Percentiles rank a stretch among this genome's conserved stretches.
Conservation (phyloP, 1,284 basidiomycete genomes). For the Exsudoporus floridanus region DNA sequence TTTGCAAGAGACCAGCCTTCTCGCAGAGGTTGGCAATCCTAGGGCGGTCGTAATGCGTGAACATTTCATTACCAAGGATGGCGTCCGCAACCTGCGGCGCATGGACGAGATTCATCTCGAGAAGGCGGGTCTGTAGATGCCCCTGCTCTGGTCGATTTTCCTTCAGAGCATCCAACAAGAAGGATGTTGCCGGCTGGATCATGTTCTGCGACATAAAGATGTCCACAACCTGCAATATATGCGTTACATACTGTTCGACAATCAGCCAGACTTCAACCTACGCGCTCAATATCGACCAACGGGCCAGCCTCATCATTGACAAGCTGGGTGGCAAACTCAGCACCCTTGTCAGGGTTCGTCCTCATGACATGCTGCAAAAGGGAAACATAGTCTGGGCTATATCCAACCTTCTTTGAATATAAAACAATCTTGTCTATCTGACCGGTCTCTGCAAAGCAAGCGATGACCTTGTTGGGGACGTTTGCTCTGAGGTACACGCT, state of each 20-base stretch:
- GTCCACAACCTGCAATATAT: slow-evolving; percentile 72
- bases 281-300: slow-evolving; percentile 91
- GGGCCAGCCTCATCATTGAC: slow-evolving; percentile 94
- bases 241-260: slow-evolving; percentile 4
- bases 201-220: slow-evolving; percentile 99
- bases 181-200: slow-evolving; percentile 99
- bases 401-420: slow-evolving; percentile 97
- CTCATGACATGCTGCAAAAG: slow-evolving; percentile 98
- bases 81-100: slow-evolving; percentile 99
- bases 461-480: slow-evolving; percentile 97
- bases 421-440: slow-evolving; percentile 98
- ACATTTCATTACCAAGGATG: slow-evolving; percentile 99
- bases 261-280: slow-evolving; percentile 36
- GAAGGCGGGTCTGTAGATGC: slow-evolving; percentile 91
- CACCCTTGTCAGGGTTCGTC: slow-evolving; percentile 95
- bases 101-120: slow-evolving; percentile 98
- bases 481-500: slow-evolving; percentile 98
- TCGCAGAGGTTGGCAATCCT: slow-evolving; percentile 98
- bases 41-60: slow-evolving; percentile 94
- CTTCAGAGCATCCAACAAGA: slow-evolving; percentile 98
- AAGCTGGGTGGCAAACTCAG: slow-evolving; percentile 95
- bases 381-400: slow-evolving; percentile 91
- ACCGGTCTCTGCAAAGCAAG: slow-evolving; percentile 98
- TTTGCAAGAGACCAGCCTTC: slow-evolving; percentile 94
- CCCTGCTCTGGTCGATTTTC: slow-evolving; percentile 99